Base-by-base conservation (phyloP, 805 yeast genomes). In the Wickerhamomyces alni region DNA sequence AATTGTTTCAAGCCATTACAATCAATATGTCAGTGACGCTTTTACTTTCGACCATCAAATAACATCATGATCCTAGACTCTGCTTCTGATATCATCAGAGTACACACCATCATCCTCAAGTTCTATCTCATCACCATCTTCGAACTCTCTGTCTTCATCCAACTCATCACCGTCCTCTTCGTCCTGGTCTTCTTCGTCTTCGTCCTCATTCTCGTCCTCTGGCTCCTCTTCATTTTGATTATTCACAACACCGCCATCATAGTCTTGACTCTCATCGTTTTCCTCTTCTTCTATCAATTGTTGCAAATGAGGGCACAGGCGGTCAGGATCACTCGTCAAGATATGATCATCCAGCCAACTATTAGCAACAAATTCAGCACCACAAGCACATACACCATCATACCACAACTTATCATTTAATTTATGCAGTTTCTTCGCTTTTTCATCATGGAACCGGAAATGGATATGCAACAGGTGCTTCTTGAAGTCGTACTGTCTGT, bases 401-500 rank as follows among this genome's bases (percentile, higher is more conserved):
- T 67, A 67, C 21, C 59, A 55, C 17, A 79, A 60, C 52, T 78
- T 78, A 40, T 75, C 80, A 37, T 65, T 67, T 41, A 80, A 57
- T 41, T 74, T 76, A 42, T 73, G 74, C 40, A 67, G 57, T 31
- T 65, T 63, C 22, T 40, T 47, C 2, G 43, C 52, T 5, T 63
- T 62, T 12, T 48, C 47, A 41, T 74, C 65, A 46, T 75, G 80
- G 52, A 77, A 78, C 35, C 54, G 55, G 52, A 80, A 80, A 47
- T 80, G 87, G 38, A 71, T 63, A 52, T 78, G 80, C 30, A 80
- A 59, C 39, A 80, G 57, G 52, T 80, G 87, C 51, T 80, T 80
- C 52, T 80, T 80, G 63, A 65, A 77, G 54, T 80, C 87, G 54
- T 80, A 80, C 6, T 82, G 82, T 36, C 87, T 63, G 58, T 80